A percentile compares a stretch with the other conserved stretches of the same genome.
These are phyloP conservation scores for Trichoderma lentiforme DNA, from an alignment of 2,329 filamentous ascomycete genomes.

Conservation along the genomic window DNA sequence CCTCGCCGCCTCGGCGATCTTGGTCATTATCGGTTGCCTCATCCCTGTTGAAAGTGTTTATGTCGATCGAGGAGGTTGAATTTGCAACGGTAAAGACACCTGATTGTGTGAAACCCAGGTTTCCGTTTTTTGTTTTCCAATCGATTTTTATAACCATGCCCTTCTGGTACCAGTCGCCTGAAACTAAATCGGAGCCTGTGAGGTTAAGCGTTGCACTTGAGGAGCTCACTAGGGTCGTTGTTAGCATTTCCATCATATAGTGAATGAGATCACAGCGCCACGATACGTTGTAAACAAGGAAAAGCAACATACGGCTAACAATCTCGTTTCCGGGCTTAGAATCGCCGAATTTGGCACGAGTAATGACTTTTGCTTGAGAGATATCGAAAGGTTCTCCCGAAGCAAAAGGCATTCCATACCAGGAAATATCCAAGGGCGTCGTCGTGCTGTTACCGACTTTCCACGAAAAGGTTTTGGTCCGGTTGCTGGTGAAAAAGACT, in stretches of 20 bases:
- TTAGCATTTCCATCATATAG: neutral
- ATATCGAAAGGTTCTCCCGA: neutral
- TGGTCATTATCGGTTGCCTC: neutral
- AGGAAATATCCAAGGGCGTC: neutral
- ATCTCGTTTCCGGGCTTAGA: neutral
- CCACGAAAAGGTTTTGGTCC: conserved; percentile 10
- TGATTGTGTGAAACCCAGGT: conserved; percentile 17
- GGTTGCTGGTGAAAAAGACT: neutral
- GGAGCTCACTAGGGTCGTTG: neutral
- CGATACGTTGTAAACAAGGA: neutral
- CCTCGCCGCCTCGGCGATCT: neutral
- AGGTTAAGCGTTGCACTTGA: neutral
- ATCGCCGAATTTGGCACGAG: neutral
- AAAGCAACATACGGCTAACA: neutral
- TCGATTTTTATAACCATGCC: conserved; percentile 20
- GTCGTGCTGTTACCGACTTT: neutral
- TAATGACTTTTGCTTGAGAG: neutral
- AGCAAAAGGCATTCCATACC: neutral
- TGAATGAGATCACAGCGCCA: neutral
- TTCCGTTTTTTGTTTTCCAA: conserved; percentile 12
- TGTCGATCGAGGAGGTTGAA: neutral
- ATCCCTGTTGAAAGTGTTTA: neutral
- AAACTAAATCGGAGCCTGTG: neutral
- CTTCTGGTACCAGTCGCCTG: neutral
- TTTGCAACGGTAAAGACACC: conserved; percentile 22